Evolutionary conservation across 2,329 filamentous ascomycete species (phyloP).

Genomic region (Xylaria sp.): DNA sequence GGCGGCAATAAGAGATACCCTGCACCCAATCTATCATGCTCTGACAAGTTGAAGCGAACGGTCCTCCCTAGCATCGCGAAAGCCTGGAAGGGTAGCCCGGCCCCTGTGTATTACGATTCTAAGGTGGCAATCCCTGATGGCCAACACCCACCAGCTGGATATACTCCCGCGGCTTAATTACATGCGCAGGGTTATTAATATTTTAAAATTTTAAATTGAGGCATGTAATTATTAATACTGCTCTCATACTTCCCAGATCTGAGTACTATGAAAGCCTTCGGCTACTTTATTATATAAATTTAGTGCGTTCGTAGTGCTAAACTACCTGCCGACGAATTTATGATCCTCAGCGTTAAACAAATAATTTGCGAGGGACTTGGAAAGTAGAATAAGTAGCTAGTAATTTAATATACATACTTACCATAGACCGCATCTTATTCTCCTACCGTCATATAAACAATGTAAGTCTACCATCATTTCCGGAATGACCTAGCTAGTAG

Average conservation of each 20-base stretch:
- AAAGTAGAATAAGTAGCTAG: not conserved
- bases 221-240: not conserved
- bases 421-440: not conserved
- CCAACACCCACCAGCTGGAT: slow-evolving; percentile 55
- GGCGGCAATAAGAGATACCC: slow-evolving; percentile 51
- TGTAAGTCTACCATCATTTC: too few species aligned
- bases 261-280: not conserved
- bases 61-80: slow-evolving; percentile 54
- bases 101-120: slow-evolving; percentile 56
- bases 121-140: slow-evolving; percentile 56
- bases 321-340: not conserved
- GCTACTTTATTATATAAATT: not conserved
- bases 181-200: slow-evolving; percentile 2
- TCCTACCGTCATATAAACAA: too few species aligned
- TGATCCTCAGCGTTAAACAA: too few species aligned
- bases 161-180: slow-evolving; percentile 37
- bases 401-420: not conserved
- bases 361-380: not conserved
- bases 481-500: too few species aligned
- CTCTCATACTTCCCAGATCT: not conserved
- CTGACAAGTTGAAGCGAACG: slow-evolving; percentile 45
- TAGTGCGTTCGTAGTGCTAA: not conserved
- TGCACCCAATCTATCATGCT: slow-evolving; percentile 53
- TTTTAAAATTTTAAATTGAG: not conserved
- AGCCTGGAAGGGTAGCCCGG: slow-evolving; percentile 52